Base-by-base conservation (phyloP, 2,329 filamentous ascomycete species). In the Ophiostoma montium region DNA sequence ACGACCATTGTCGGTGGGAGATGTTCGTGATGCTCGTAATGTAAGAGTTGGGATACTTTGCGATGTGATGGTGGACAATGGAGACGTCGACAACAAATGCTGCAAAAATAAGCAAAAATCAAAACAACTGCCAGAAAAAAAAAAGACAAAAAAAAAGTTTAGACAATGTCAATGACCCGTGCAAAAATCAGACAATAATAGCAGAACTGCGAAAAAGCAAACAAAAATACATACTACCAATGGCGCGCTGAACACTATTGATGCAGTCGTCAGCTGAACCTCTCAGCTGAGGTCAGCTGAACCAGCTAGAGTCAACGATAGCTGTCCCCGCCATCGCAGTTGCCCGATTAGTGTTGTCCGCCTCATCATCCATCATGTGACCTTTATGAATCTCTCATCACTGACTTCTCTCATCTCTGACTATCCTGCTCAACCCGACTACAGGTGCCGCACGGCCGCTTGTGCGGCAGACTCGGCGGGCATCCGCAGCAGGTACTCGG, bases 1-100 rank as follows among this genome's bases (percentile, higher is more conserved):
- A 56, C 16, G 15, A 51, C 55, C 55, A 56, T 56, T n/a, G n/a
- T n/a, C n/a, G 32, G 13, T 45, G 52, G 21, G 30, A 12, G 23
- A 21, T 12, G 30, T 15, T 15, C n/a, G n/a, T n/a, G n/a, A n/a
- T n/a, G n/a, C n/a, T n/a, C n/a, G n/a, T n/a, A n/a, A n/a, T n/a
- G n/a, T n/a, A n/a, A n/a, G n/a, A n/a, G n/a, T n/a, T n/a, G n/a
- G n/a, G n/a, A n/a, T n/a, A n/a, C n/a, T n/a, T n/a, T n/a, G n/a
- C n/a, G n/a, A n/a, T n/a, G 10, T 31, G 39, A 3, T 3, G 12
- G 39, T 43, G 23, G 10, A 10, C 6, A 2, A 12, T 41, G 11
- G n/a, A n/a, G n/a, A n/a, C n/a, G n/a, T n/a, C n/a, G n/a, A n/a
- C n/a, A n/a, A n/a, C n/a, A n/a, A n/a, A n/a, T n/a, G n/a, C n/a